Base-by-base conservation (phyloP, 2,329 filamentous ascomycete genomes). In the Xenoacremonium recifei region DNA sequence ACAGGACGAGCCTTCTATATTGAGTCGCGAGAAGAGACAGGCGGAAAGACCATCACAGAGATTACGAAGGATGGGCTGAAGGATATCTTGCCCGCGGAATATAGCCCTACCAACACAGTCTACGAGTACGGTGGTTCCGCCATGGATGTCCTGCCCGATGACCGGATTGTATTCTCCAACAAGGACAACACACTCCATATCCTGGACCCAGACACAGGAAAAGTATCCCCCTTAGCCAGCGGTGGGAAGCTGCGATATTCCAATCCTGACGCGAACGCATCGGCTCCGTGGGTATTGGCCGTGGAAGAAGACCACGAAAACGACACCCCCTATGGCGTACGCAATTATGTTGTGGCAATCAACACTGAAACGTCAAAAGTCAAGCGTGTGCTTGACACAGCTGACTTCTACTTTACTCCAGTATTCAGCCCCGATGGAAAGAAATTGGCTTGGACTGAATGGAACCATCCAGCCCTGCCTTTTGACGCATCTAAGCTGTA, bases 111-210 rank as follows among this genome's bases (percentile, higher is more conserved):
- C 33, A 74, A 70, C 19, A 63, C 56, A 2, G 69, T 79, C 13
- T 76, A 80, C 45, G 75, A 76, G 46, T 78, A 79, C 38, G 76
- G 76, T 2, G 76, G 75, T 10, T 67, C 67, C 3, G 60, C 72
- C 0, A 70, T 71, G 36, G 65, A 64, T 3, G 54, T 73, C 5
- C 48, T 69, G 2, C 52, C 53, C 0, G 63, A 70, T 38, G 67
- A 65, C 3, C 55, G 61, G 11, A 60, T 79, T 36, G 60, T 78
- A 29, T 76, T 79, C 47, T 68, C 68, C 10, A 69, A 76, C 40
- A 56, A 59, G 12, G 67, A 70, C 19, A 62, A 68, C 35, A 65
- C 68, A 1, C 62, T 78, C 13, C 67, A 69, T 25, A 47, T 71
- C 3, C 59, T 79, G 0, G 56, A 71, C 6, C 66, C 70, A 0